Evolutionary conservation across 805 yeast species (phyloP).

Genomic region (Cyberlindnera subsufficiens): DNA sequence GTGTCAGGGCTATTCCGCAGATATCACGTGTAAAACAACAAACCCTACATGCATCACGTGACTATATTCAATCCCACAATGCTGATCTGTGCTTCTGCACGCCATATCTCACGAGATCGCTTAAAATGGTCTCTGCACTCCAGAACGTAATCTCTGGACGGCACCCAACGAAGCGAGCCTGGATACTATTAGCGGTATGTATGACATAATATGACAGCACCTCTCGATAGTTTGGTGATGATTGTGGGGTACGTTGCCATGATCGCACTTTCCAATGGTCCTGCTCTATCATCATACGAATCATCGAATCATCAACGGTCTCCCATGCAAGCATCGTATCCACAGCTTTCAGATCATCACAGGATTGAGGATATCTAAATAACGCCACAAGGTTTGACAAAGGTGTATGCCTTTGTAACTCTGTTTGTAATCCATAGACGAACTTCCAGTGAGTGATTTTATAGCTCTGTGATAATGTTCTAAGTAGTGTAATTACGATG

Average conservation of each 20-base stretch:
- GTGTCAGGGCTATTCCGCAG: slow-evolving; percentile 1
- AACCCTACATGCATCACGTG: no score
- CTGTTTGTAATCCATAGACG: neutral
- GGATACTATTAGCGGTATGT: neutral
- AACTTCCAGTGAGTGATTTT: neutral
- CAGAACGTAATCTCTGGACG: neutral
- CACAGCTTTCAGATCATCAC: neutral
- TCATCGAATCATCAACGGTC: neutral
- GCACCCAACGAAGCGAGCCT: neutral
- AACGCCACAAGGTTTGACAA: neutral
- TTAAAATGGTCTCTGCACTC: slow-evolving; percentile 1
- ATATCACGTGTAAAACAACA: neutral
- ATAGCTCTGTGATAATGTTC: neutral
- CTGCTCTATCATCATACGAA: neutral
- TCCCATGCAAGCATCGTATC: neutral
- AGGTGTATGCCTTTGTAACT: neutral
- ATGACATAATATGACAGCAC: neutral
- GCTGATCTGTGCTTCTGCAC: neutral
- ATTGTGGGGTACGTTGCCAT: neutral
- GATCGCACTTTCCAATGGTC: neutral
- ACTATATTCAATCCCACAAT: neutral
- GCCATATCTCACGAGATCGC: neutral
- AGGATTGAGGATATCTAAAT: neutral
- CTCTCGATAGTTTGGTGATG: neutral
- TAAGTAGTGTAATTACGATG: neutral